Base-by-base conservation (phyloP, 139 green algal genomes). In the Coelastrella sp. region DNA sequence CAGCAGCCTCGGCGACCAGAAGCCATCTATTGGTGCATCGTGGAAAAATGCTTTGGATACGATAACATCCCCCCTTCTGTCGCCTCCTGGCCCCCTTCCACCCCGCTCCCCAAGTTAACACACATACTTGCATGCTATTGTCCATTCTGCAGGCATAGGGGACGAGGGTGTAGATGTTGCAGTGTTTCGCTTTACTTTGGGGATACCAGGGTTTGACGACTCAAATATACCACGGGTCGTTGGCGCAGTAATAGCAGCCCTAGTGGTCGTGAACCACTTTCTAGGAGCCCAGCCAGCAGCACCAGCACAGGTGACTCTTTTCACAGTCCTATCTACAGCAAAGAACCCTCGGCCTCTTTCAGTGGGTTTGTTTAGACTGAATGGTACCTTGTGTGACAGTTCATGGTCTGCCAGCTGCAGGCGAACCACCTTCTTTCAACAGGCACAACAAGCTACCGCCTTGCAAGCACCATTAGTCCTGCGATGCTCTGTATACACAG, bases 101-200 rank as follows among this genome's bases (percentile, higher is more conserved):
- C n/a, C n/a, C n/a, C n/a, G n/a, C n/a, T n/a, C n/a, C n/a, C n/a
- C 45, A 13, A 57, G 45, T 13, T 23, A 9, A 57, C 45, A 57
- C 11, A 57, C 45, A 57, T 13, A 13, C 45, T 57, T 57, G 45
- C 15, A 57, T 23, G 11, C 45, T 57, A 13, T 57, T 23, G 11
- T 57, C n/a, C n/a, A 7, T 34, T 13, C 15, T 57, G 45, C 45
- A 41, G 64, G 15, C 15, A 8, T 73, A 13, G 15, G 64, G 15
- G 91, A 93, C 25, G 89, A 93, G 23, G 91, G 93, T n/a, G 34
- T 96, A 11, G 95, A 98, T 62, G 86, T 98, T 1, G 94, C 94
- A 3, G 94, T 98, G 4, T 98, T 98, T 41, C 89, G 95, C 25
- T 98, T 98, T 87, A 98, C 95, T 2, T 89, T 98, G 7, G 95